A percentile compares a stretch with the other conserved stretches of the same genome.
Conservation (phyloP, 306 rosid genomes). For the Dryas octopetala region DNA sequence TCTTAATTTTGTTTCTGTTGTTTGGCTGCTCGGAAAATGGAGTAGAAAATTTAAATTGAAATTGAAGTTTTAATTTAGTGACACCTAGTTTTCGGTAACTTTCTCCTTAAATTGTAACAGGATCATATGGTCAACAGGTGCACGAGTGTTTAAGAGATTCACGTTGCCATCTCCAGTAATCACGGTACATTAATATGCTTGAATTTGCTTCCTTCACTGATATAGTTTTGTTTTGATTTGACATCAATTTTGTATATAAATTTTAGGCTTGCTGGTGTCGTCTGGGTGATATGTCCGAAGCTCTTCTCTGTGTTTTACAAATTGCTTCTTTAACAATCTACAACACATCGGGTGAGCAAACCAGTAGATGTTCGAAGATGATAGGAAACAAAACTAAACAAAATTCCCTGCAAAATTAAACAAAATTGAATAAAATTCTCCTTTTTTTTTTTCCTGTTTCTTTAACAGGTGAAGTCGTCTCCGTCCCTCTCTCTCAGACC, state of each 20-base stretch:
- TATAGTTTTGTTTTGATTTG: constrained; percentile 10
- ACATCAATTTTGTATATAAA: constrained; percentile 17
- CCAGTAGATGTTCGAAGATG: constrained; percentile 11
- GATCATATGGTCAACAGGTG: constrained; percentile 88
- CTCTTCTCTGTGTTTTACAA: constrained; percentile 86
- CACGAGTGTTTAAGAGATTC: constrained; percentile 84
- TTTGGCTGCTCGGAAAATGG: constrained; percentile 19
- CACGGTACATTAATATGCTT: constrained; percentile 41
- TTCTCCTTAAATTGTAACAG: constrained; percentile 33
- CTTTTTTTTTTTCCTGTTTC: neutral
- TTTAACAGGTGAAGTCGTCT: constrained; percentile 75
- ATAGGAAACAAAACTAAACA: no score
- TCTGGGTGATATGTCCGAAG: constrained; percentile 64
- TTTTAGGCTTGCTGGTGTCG: constrained; percentile 89
- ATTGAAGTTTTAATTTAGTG: neutral
- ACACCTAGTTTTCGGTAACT: neutral
- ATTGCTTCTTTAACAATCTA: constrained; percentile 71
- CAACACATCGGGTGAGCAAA: constrained; percentile 72
- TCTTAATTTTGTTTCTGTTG: constrained; percentile 5
- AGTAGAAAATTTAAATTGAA: neutral
- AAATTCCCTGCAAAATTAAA: neutral
- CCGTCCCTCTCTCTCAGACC: constrained; percentile 59
- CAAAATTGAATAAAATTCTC: neutral
- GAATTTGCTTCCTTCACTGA: constrained; percentile 14
- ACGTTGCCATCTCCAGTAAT: constrained; percentile 62